Conservation (phyloP, 1,139 yeast genomes). For the Taphrina populina region DNA sequence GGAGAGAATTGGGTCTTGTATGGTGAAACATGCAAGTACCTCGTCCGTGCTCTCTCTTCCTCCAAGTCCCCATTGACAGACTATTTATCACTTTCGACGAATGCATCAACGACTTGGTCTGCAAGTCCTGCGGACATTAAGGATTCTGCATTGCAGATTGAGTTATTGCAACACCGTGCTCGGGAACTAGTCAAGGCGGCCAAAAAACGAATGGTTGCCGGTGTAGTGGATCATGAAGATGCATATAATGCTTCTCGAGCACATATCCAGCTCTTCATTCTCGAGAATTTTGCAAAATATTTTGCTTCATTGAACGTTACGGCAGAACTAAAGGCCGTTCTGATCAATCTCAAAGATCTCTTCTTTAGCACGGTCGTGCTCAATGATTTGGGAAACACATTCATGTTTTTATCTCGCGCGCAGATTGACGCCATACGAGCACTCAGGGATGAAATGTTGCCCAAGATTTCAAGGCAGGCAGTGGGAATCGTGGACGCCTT, state of each 20-base stretch:
- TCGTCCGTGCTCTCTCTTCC: slow-evolving; percentile 17
- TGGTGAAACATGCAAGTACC: slow-evolving; percentile 32
- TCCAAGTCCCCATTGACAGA: slow-evolving; percentile 21
- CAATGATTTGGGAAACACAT: slow-evolving; percentile 70
- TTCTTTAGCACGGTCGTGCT: slow-evolving; percentile 73
- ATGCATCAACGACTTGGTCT: not conserved
- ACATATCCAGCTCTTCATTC: slow-evolving; percentile 27
- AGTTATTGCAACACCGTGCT: slow-evolving; percentile 21
- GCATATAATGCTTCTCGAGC: slow-evolving; percentile 25
- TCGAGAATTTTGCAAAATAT: slow-evolving; percentile 5
- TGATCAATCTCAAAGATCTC: slow-evolving; percentile 55
- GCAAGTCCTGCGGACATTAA: not conserved
- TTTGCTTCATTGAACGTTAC: slow-evolving; percentile 2
- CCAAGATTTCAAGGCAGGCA: slow-evolving; percentile 59
- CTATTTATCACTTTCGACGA: not conserved
- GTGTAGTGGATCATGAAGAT: slow-evolving; percentile 25
- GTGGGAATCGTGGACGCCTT: slow-evolving; percentile 87
- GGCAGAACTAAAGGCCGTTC: slow-evolving; percentile 41
- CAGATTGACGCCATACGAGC: slow-evolving; percentile 45
- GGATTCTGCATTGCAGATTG: slow-evolving; percentile 11
- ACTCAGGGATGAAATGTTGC: slow-evolving; percentile 46
- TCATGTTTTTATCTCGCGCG: slow-evolving; percentile 56
- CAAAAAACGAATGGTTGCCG: not conserved
- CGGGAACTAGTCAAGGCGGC: slow-evolving; percentile 13
- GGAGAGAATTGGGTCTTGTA: slow-evolving; percentile 31